Evolutionary conservation across 202 grass and related monocot species (phyloP), one percentile per base, ranked within the genome.

Genomic region (Saccharum hybrid): DNA sequence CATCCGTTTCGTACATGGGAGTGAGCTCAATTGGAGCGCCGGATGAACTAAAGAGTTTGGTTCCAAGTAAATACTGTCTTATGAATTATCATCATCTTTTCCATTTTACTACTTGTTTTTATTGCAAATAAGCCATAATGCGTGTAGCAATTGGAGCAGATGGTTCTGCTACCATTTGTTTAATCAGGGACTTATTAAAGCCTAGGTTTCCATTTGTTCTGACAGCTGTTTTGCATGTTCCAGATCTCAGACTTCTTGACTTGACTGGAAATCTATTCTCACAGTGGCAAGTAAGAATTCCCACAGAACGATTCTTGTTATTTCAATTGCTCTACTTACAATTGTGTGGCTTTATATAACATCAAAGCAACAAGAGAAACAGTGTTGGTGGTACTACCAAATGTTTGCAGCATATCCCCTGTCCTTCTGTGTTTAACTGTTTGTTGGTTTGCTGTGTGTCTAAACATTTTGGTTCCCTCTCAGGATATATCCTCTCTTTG

Each of bases 191-290:
- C 31, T 75, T 56, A 11, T 13, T 13, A 23, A 40, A 30, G n/a
- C n/a, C n/a, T n/a, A n/a, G n/a, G n/a, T n/a, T n/a, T n/a, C n/a
- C n/a, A n/a, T n/a, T n/a, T n/a, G n/a, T n/a, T n/a, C n/a, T n/a
- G n/a, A n/a, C n/a, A n/a, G n/a, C 76, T 19, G 8, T 82, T 83
- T 67, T 83, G 12, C 74, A 82, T 83, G 71, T 87, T 91, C 74
- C 92, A 98, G 95, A 93, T 86, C 73, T 98, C 33, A 91, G 72
- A 65, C 87, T 93, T 69, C 85, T 98, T 81, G 95, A 94, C 88
- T 94, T 98, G 84, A 98, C 90, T 31, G 92, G 95, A 86, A 94
- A 98, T 88, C 79, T 98, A 57, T 42, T 98, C 71, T 94, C 92
- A 61, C 86, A 72, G 71, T 98, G 95, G 95, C 79, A 94, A 87